phyloP scores from a whole-genome alignment of 805 yeast genomes.

The Starmerella scarabaei region DNA sequence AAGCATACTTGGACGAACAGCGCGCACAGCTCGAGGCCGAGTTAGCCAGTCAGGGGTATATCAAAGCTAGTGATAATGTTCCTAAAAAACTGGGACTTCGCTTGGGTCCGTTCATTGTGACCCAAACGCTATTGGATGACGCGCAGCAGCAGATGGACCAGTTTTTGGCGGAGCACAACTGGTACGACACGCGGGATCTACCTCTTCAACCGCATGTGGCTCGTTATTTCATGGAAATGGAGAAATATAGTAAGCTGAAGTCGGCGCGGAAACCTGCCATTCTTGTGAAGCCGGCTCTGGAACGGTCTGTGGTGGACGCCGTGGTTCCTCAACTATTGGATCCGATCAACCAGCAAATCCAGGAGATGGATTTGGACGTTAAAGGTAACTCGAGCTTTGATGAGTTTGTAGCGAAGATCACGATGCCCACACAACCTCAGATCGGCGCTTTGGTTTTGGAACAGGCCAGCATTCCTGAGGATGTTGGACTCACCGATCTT shows the following conservation, averaged over 20 bases:
- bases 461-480: conserved; percentile 1
- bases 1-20: neutral
- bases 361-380: neutral
- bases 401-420: conserved; percentile 4
- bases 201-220: conserved; percentile 8
- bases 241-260: conserved; percentile 2
- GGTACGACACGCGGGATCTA: conserved; percentile 11
- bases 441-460: neutral
- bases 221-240: conserved; percentile 2
- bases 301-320: conserved; percentile 1
- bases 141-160: neutral
- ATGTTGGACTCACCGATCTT: conserved; percentile 4
- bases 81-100: neutral
- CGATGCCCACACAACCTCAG: conserved; percentile 4
- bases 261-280: neutral
- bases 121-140: conserved; percentile 3
- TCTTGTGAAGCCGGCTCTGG: conserved; percentile 13
- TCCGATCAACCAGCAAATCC: neutral
- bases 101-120: conserved; percentile 7
- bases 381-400: conserved; percentile 6
- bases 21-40: neutral
- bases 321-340: neutral
- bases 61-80: neutral
- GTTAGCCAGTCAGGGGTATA: conserved; percentile 3
- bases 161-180: conserved; percentile 7